Conservation (phyloP, 768 basidiomycete genomes). For the Udeniomyces megalosporus region DNA sequence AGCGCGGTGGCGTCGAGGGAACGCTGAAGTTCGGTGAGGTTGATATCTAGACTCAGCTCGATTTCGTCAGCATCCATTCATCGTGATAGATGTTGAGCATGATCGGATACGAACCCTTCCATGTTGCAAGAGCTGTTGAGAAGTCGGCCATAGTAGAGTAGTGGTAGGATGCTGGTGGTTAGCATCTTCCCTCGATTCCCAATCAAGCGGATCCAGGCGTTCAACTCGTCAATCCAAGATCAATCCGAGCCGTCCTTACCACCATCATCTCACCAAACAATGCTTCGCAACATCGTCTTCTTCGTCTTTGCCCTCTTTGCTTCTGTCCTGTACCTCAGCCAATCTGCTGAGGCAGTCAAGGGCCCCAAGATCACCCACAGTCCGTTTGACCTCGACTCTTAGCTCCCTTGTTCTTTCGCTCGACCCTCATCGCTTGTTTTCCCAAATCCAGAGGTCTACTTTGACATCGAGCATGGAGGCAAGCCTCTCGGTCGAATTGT, state of each 20-base stretch:
- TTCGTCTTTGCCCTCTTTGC: constrained; percentile 6
- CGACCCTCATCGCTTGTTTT: neutral
- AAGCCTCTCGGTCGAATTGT: constrained; percentile 63
- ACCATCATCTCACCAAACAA: neutral
- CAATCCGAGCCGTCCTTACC: neutral
- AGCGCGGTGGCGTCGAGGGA: constrained; percentile 80
- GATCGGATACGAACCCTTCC: constrained; percentile 48
- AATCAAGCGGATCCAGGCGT: neutral
- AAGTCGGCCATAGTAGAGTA: constrained; percentile 39
- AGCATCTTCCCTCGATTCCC: too few species aligned
- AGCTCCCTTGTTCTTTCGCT: too few species aligned
- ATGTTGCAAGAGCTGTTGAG: constrained; percentile 76
- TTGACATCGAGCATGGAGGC: constrained; percentile 87
- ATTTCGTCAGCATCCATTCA: neutral
- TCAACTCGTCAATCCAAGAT: too few species aligned
- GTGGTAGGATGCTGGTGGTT: neutral
- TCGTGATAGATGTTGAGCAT: neutral
- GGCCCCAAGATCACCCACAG: constrained; percentile 81
- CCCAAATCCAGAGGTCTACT: constrained; percentile 44
- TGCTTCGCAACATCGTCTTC: constrained; percentile 4
- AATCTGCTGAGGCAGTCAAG: constrained; percentile 31
- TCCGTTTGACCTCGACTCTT: constrained; percentile 18
- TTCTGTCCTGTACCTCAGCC: neutral
- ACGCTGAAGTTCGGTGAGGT: constrained; percentile 79
- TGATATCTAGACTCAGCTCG: constrained; percentile 59